A percentile compares a stretch with the other conserved stretches of the same genome.
phyloP scores from a whole-genome alignment of 805 yeast genomes.

The Zygosaccharomyces siamensis region DNA sequence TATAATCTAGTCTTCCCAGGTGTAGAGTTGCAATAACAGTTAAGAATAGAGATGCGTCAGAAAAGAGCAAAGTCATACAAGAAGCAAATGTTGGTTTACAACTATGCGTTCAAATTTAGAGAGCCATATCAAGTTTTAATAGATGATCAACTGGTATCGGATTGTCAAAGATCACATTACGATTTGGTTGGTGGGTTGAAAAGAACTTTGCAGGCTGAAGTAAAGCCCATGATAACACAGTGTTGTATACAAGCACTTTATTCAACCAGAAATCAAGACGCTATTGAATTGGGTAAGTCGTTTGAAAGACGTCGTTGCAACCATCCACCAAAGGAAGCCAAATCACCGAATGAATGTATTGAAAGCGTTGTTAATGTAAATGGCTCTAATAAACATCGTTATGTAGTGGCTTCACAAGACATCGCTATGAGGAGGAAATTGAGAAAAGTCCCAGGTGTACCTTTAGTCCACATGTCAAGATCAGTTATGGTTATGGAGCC shows the following conservation, averaged over 20 bases:
- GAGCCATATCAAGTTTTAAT: slow-evolving; percentile 89
- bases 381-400: slow-evolving; percentile 84
- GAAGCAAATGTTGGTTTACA: slow-evolving; percentile 83
- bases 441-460: slow-evolving; percentile 82
- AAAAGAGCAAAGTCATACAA: slow-evolving; percentile 92
- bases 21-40: background rate
- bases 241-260: slow-evolving; percentile 89
- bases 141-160: slow-evolving; percentile 72
- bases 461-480: slow-evolving; percentile 78
- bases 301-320: slow-evolving; percentile 92
- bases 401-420: slow-evolving; percentile 82
- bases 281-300: slow-evolving; percentile 73
- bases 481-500: slow-evolving; percentile 98
- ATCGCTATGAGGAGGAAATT: slow-evolving; percentile 60
- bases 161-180: slow-evolving; percentile 60
- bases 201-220: slow-evolving; percentile 78
- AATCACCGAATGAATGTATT: slow-evolving; percentile 71
- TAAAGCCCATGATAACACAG: slow-evolving; percentile 90
- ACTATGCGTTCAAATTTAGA: slow-evolving; percentile 84
- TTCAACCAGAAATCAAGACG: slow-evolving; percentile 61
- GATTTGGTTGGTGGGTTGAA: slow-evolving; percentile 77
- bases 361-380: slow-evolving; percentile 61
- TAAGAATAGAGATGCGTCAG: slow-evolving; percentile 68
- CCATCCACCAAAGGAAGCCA: slow-evolving; percentile 61
- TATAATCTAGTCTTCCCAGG: background rate